Evolutionary conservation across 129 eudicot species (phyloP), one percentile per base, ranked within the genome.

Genomic region (Flaveria trinervia): DNA sequence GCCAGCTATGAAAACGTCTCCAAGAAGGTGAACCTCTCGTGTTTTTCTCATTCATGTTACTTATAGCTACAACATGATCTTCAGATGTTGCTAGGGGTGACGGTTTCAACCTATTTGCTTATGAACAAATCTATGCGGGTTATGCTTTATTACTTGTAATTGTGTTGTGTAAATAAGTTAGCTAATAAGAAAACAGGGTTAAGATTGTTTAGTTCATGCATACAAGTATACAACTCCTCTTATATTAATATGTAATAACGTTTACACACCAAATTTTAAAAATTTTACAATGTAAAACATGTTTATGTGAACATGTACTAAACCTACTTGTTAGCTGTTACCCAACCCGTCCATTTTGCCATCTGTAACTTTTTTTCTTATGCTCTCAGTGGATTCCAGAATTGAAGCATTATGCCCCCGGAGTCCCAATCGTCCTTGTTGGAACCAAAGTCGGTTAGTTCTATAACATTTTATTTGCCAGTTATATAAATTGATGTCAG

Each of bases 1-100:
- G 86, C 89, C 66, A 85, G 89, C 70, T 85, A 82, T 72, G 89
- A 85, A 82, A 85, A 85, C 64, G 77, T 85, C 65, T 72, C 86
- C 44, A 85, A 85, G 52, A 85, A 85, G 86, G 89, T 85, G 76
- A 48, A 54, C 26, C 49, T 50, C 36, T 56, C 4, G 15, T 46
- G 46, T 4, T 10, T 15, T 73, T 66, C 65, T 51, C 46, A 62
- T 72, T 44, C 43, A 3, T 39, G 9, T 54, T 44, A 44, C 26
- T 46, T 54, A 2, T 20, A 54, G 39, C 65, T 73, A 30, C 18
- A 41, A 62, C 71, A 60, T 23, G 15, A 28, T 66, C 52, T 17
- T 36, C 50, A 54, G 15, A 0, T 7, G 30, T 17, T 48, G 26
- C 18, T 54, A 52, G 62, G 9, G 14, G 26, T 18, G 28, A 12